These are phyloP conservation scores for Ustilaginoidea virens DNA, from an alignment of 2,329 filamentous ascomycete species.

Conservation along the genomic window DNA sequence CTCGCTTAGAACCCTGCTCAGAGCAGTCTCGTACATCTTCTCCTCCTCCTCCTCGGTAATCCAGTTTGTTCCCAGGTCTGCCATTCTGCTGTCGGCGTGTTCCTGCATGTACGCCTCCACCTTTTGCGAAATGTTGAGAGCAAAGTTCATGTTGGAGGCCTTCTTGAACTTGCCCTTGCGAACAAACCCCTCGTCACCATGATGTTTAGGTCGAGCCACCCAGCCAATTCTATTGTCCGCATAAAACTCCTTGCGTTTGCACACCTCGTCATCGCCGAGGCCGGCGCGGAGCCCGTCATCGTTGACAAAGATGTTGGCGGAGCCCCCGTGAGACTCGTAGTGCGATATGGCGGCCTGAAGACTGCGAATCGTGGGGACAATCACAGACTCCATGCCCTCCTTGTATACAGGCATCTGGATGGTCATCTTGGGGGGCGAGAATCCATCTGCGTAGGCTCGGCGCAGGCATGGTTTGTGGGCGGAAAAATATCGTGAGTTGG, in stretches of 20 bases:
- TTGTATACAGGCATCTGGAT: slow-evolving; percentile 25
- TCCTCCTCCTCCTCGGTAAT: slow-evolving; percentile 18
- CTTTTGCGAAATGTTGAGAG: slow-evolving; percentile 42
- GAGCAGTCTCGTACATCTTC: slow-evolving; percentile 31
- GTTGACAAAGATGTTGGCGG: slow-evolving; percentile 41
- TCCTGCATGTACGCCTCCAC: slow-evolving; percentile 43
- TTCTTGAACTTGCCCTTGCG: slow-evolving; percentile 56
- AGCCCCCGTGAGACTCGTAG: slow-evolving; percentile 30
- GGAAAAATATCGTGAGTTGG: slow-evolving; percentile 30
- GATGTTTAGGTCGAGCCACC: slow-evolving; percentile 30
- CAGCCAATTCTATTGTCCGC: slow-evolving; percentile 31
- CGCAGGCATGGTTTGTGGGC: slow-evolving; percentile 18
- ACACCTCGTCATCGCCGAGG: slow-evolving; percentile 25
- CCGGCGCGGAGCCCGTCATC: slow-evolving; percentile 44
- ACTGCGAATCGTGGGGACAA: slow-evolving; percentile 31
- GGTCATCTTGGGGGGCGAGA: slow-evolving; percentile 19
- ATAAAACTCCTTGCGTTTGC: slow-evolving; percentile 30
- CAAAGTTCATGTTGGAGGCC: slow-evolving; percentile 64
- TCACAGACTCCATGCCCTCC: slow-evolving; percentile 24
- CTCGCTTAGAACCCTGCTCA: slow-evolving; percentile 35
- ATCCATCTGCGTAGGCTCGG: slow-evolving; percentile 16
- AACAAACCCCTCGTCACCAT: slow-evolving; percentile 30
- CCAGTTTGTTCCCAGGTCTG: slow-evolving; percentile 7
- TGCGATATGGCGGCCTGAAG: slow-evolving; percentile 32
- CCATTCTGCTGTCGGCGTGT: slow-evolving; percentile 9